phyloP scores from a whole-genome alignment of 495 filamentous ascomycete species.

The Podospora fimiseda region DNA sequence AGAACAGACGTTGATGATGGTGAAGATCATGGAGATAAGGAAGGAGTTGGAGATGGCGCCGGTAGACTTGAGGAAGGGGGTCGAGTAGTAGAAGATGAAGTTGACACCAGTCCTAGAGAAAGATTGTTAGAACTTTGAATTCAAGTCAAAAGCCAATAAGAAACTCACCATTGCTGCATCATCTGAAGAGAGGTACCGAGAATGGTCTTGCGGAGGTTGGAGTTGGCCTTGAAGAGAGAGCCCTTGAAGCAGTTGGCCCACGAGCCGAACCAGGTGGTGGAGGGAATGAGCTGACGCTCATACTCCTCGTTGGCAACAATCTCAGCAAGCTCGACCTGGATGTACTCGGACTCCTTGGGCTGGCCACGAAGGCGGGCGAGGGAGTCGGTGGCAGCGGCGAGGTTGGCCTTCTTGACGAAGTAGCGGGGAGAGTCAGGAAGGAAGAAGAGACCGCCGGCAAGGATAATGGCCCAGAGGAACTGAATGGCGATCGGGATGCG shows the following conservation, averaged over 20 bases:
- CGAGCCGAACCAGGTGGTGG: conserved; percentile 57
- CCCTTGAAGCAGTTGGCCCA: conserved; percentile 63
- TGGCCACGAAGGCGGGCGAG: conserved; percentile 65
- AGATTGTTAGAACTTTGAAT: conserved; percentile 3
- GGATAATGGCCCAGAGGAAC: conserved; percentile 63
- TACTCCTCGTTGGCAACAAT: conserved; percentile 80
- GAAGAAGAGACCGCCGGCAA: conserved; percentile 52
- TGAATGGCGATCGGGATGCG: conserved; percentile 67
- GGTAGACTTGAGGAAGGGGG: conserved; percentile 69
- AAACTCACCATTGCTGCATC: conserved; percentile 59
- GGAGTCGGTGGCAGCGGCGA: conserved; percentile 53
- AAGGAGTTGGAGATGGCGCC: conserved; percentile 68
- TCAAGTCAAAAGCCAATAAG: not conserved
- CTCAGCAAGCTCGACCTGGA: conserved; percentile 68
- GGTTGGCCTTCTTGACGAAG: conserved; percentile 66
- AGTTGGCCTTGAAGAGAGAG: conserved; percentile 47
- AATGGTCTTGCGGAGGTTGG: conserved; percentile 66
- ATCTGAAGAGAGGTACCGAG: conserved; percentile 69
- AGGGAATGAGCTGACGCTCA: conserved; percentile 59
- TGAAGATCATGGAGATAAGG: conserved; percentile 73
- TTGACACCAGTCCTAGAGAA: conserved; percentile 63
- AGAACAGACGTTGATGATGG: conserved; percentile 76
- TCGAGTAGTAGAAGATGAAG: conserved; percentile 90
- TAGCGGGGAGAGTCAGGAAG: conserved; percentile 77
- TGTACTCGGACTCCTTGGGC: conserved; percentile 53